phyloP scores from a whole-genome alignment of 768 basidiomycete genomes.

The Kondoa subrosea region DNA sequence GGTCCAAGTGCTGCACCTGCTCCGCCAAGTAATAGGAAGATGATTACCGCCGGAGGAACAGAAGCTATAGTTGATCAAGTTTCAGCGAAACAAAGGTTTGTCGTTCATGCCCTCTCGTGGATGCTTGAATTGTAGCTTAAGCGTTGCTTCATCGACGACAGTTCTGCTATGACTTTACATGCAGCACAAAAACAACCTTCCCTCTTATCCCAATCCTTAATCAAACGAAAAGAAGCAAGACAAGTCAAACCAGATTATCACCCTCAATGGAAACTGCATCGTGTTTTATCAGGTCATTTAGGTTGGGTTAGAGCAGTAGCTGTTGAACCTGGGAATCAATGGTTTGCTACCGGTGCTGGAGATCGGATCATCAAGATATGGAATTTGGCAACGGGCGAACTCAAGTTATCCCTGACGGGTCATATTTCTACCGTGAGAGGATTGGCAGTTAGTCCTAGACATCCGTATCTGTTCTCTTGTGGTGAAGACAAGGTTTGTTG shows the following conservation, averaged over 20 bases:
- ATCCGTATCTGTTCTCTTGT: conserved; percentile 93
- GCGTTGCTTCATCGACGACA: conserved; percentile 25
- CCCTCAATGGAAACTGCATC: conserved; percentile 83
- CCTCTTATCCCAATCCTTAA: conserved; percentile 67
- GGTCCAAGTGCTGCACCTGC: conserved; percentile 8
- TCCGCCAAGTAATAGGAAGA: conserved; percentile 45
- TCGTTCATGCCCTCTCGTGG: neutral
- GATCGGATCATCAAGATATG: conserved; percentile 98
- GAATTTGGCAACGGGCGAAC: conserved; percentile 92
- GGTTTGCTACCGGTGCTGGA: conserved; percentile 96
- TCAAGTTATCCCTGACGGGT: conserved; percentile 89
- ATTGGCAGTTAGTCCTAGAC: conserved; percentile 72
- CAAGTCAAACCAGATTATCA: conserved; percentile 93
- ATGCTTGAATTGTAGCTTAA: neutral
- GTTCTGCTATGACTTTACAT: conserved; percentile 32
- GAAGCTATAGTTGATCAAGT: conserved; percentile 12
- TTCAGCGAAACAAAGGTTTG: conserved; percentile 7
- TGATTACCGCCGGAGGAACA: conserved; percentile 31
- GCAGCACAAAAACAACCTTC: conserved; percentile 33
- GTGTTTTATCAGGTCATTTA: conserved; percentile 92
- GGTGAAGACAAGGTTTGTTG: conserved; percentile 81
- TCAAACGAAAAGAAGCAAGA: conserved; percentile 78
- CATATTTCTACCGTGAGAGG: conserved; percentile 95
- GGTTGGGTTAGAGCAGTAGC: conserved; percentile 95
- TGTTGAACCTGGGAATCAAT: conserved; percentile 93